phyloP scores from a whole-genome alignment of 2,329 filamentous ascomycete genomes.

The Beauveria sp. region DNA sequence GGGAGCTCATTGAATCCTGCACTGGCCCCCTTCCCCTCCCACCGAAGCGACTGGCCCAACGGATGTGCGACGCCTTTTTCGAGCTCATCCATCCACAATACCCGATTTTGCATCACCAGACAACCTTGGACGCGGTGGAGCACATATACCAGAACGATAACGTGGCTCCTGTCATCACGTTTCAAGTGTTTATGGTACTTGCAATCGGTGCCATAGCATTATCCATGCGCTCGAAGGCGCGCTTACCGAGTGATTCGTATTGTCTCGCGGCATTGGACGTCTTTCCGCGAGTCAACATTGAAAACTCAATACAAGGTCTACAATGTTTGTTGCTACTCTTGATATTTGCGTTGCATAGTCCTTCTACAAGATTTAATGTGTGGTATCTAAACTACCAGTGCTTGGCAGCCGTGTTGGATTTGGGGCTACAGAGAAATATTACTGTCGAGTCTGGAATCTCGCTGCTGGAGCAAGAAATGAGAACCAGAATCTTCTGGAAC shows the following conservation, averaged over 20 bases:
- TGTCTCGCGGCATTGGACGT: conserved; percentile 39
- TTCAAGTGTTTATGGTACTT: conserved; percentile 46
- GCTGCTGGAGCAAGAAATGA: conserved; percentile 42
- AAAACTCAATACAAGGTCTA: conserved; percentile 40
- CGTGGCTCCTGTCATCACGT: conserved; percentile 25
- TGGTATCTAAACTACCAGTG: conserved; percentile 51
- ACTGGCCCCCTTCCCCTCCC: conserved; percentile 26
- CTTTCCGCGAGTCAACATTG: conserved; percentile 37
- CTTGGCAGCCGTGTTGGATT: conserved; percentile 40
- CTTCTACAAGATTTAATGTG: conserved; percentile 38
- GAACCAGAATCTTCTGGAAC: conserved; percentile 48
- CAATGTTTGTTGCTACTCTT: conserved; percentile 40
- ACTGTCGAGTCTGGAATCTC: conserved; percentile 34
- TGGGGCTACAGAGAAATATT: conserved; percentile 44
- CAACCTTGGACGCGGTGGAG: conserved; percentile 32
- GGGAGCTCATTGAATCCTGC: conserved; percentile 24
- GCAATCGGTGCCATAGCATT: conserved; percentile 40
- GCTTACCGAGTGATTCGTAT: conserved; percentile 40
- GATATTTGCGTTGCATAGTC: conserved; percentile 43
- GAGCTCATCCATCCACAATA: conserved; percentile 39
- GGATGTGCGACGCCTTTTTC: conserved; percentile 40
- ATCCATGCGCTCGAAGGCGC: conserved; percentile 33
- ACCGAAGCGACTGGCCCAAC: conserved; percentile 26
- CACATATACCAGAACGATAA: conserved; percentile 25
- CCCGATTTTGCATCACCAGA: conserved; percentile 39